Conservation (phyloP, 768 basidiomycete species). For the Suillus variegatus region DNA sequence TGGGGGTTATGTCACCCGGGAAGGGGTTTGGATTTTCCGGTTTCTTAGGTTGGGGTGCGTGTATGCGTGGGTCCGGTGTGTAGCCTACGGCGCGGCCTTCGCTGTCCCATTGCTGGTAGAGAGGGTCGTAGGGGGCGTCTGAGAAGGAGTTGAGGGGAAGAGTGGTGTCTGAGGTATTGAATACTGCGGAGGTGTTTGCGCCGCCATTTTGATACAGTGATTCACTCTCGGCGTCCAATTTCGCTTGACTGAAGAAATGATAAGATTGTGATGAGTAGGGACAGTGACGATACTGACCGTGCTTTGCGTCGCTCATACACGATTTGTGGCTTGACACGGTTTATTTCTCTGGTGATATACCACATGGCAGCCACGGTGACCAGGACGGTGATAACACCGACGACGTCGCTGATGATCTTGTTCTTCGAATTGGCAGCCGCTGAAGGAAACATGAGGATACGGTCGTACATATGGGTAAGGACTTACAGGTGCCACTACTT, state of each 20-base stretch:
- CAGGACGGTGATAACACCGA: slow-evolving; percentile 65
- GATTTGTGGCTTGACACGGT: slow-evolving; percentile 63
- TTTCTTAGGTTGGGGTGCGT: slow-evolving; percentile 52
- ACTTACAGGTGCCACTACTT: slow-evolving; percentile 36
- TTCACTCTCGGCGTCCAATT: slow-evolving; percentile 37
- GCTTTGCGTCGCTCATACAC: slow-evolving; percentile 73
- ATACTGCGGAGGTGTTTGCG: slow-evolving; percentile 30
- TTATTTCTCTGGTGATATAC: slow-evolving; percentile 79
- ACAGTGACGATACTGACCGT: slow-evolving; percentile 41
- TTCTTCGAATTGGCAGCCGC: slow-evolving; percentile 43
- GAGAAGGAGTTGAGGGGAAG: slow-evolving; percentile 33
- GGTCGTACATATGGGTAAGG: not conserved
- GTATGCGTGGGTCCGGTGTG: slow-evolving; percentile 43
- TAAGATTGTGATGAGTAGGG: not conserved
- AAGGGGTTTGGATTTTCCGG: slow-evolving; percentile 16
- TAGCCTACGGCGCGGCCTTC: slow-evolving; percentile 51
- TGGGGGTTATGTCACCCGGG: slow-evolving; percentile 15
- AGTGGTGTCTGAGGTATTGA: slow-evolving; percentile 46
- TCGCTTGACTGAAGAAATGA: slow-evolving; percentile 49
- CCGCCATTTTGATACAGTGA: slow-evolving; percentile 30
- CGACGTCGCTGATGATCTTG: slow-evolving; percentile 66
- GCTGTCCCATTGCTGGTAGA: slow-evolving; percentile 55
- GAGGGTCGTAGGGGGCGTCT: slow-evolving; percentile 31
- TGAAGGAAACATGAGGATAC: slow-evolving; percentile 7
- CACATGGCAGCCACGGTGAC: slow-evolving; percentile 80